phyloP scores from a whole-genome alignment of 169 alveolate genomes.

The Cryptosporidium parvum region DNA sequence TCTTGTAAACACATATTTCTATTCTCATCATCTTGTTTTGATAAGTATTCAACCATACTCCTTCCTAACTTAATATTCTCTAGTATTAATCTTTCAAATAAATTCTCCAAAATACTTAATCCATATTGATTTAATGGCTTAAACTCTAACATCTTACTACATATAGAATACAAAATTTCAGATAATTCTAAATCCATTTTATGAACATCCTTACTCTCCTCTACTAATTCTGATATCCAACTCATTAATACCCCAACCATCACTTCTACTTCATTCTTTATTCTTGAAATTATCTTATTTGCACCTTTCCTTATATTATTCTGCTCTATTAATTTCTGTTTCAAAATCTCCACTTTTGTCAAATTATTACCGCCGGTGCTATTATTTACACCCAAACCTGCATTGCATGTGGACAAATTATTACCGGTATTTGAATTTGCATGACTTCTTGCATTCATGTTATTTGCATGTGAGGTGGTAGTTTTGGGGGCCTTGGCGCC shows the following conservation, averaged over 20 bases:
- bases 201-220: neutral
- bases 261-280: slow-evolving; percentile 6
- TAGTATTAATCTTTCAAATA: neutral
- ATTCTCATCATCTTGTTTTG: neutral
- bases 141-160: slow-evolving; percentile 34
- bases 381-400: neutral
- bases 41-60: slow-evolving; percentile 18
- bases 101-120: neutral
- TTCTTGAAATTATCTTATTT: slow-evolving; percentile 6
- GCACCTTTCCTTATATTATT: slow-evolving; percentile 7
- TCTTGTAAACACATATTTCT: neutral
- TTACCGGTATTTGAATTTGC: neutral
- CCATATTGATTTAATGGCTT: slow-evolving; percentile 17
- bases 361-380: neutral
- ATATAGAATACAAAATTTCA: slow-evolving; percentile 7
- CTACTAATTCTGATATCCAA: neutral
- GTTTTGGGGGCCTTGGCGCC: neutral
- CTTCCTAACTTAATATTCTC: slow-evolving; percentile 7
- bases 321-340: slow-evolving; percentile 33
- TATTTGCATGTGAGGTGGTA: slow-evolving; percentile 6
- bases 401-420: slow-evolving; percentile 11
- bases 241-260: neutral
- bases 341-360: slow-evolving; percentile 46
- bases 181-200: slow-evolving; percentile 1
- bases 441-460: slow-evolving; percentile 13